Evolutionary conservation across 306 rosid genomes (phyloP).

Genomic region (Senna tora): DNA sequence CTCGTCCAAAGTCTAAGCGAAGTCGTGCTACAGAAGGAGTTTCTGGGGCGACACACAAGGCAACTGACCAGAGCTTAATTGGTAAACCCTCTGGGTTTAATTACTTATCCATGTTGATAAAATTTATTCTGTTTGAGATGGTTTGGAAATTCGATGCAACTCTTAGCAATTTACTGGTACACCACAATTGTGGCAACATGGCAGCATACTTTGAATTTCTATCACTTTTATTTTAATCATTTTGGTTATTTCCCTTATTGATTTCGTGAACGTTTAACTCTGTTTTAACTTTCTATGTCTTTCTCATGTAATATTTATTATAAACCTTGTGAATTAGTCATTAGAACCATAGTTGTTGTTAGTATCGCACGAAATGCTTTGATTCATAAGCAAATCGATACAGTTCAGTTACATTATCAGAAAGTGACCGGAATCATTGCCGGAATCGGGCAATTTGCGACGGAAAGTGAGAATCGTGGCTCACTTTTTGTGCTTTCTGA

Average conservation of each 20-base stretch:
- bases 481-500: no score
- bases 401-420: no score
- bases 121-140: conserved; percentile 38
- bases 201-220: neutral
- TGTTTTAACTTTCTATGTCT: neutral
- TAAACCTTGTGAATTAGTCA: neutral
- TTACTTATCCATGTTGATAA: neutral
- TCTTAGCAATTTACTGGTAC: neutral
- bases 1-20: conserved; percentile 66
- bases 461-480: no score
- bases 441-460: no score
- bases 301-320: neutral
- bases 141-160: neutral
- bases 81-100: conserved; percentile 45
- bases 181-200: neutral
- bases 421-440: no score
- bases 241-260: neutral
- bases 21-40: conserved; percentile 59
- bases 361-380: no score
- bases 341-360: no score
- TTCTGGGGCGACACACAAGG: conserved; percentile 41
- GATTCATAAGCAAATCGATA: no score
- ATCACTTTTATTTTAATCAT: neutral
- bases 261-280: neutral
- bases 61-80: conserved; percentile 57